Evolutionary conservation across 805 yeast species (phyloP).

Genomic region (Nakazawaea holstii): DNA sequence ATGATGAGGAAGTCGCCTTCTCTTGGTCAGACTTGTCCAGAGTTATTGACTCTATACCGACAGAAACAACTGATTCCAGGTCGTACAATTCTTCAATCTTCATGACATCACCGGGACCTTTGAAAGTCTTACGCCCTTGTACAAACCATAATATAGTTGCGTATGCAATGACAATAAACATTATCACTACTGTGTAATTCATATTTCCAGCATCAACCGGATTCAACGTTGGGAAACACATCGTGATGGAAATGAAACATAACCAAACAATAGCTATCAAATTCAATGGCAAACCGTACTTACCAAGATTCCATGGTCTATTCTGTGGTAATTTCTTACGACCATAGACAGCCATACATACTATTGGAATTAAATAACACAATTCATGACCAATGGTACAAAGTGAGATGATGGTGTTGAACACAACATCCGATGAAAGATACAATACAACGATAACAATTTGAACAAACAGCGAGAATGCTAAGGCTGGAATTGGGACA

Average conservation of each 20-base stretch:
- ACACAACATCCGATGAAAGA: conserved; percentile 25
- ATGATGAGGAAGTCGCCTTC: neutral
- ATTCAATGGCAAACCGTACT: conserved; percentile 17
- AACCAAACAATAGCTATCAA: conserved; percentile 18
- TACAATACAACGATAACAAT: conserved; percentile 24
- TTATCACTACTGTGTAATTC: conserved; percentile 23
- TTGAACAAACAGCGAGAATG: conserved; percentile 20
- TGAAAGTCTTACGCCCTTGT: conserved; percentile 21
- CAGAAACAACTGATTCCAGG: neutral
- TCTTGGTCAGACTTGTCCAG: neutral
- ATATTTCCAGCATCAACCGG: conserved; percentile 21
- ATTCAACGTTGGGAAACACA: conserved; percentile 19
- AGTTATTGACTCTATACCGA: neutral
- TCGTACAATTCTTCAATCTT: conserved; percentile 2
- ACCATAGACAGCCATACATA: conserved; percentile 18
- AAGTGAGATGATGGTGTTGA: conserved; percentile 27
- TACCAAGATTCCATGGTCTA: conserved; percentile 23
- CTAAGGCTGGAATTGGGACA: conserved; percentile 24
- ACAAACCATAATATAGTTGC: conserved; percentile 19
- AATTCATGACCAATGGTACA: conserved; percentile 26
- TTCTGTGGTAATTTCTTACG: conserved; percentile 16
- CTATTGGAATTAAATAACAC: conserved; percentile 26
- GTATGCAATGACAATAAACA: conserved; percentile 18
- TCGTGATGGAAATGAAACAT: conserved; percentile 18
- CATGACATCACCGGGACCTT: conserved; percentile 19